Percentiles rank a stretch among this genome's conserved stretches.
Evolutionary conservation across 192 early-diverging fungal genomes (phyloP).

Genomic region (Mortierella hygrophila): DNA sequence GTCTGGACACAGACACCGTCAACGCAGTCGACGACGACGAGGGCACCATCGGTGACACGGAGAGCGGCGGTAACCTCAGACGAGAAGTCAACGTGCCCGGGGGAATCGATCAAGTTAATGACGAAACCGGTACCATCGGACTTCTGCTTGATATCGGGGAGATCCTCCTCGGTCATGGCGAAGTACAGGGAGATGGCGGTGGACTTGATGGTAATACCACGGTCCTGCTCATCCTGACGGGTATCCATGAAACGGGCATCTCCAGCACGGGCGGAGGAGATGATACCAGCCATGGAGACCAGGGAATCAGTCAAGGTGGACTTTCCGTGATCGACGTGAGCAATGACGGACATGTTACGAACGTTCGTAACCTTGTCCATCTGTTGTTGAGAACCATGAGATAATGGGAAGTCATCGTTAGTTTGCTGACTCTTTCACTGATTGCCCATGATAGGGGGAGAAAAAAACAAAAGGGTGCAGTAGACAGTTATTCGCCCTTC

Average conservation of each 20-base stretch:
- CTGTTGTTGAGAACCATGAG: conserved; percentile 10
- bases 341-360: conserved; percentile 99
- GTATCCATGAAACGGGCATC: conserved; percentile 98
- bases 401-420: neutral
- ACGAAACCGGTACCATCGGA: conserved; percentile 91
- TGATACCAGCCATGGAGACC: conserved; percentile 98
- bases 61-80: conserved; percentile 99
- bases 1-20: conserved; percentile 99
- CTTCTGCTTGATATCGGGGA: conserved; percentile 91
- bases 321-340: conserved; percentile 99
- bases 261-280: conserved; percentile 94
- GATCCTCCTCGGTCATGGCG: conserved; percentile 87
- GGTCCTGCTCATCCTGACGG: conserved; percentile 97
- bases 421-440: neutral
- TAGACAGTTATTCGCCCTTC: too few relatives aligned
- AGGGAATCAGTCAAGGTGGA: conserved; percentile 96
- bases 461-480: too few relatives aligned
- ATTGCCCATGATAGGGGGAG: too few relatives aligned
- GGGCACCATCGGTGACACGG: conserved; percentile 99
- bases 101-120: conserved; percentile 99
- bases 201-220: conserved; percentile 99
- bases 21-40: conserved; percentile 98
- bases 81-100: conserved; percentile 99
- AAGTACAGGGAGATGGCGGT: conserved; percentile 99
- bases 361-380: conserved; percentile 90